Evolutionary conservation across 495 filamentous ascomycete genomes (phyloP), one percentile per base, ranked within the genome.

Genomic region (Aspergillus biplanus): DNA sequence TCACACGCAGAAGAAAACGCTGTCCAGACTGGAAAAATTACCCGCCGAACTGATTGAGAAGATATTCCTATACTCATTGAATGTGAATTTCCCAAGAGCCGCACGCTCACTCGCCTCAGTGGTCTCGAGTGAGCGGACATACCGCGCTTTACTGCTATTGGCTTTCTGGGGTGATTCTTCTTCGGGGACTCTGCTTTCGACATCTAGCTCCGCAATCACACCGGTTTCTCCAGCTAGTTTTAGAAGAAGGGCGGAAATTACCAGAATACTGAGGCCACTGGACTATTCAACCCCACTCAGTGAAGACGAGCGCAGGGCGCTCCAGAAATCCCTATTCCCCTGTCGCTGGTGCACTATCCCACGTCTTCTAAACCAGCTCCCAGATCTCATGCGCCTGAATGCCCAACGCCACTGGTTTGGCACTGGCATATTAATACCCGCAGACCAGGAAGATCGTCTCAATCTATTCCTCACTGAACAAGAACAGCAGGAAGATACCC

Each of bases 41-140:
- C 85, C 84, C 1, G 75, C 77, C 2, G 85, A 87, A 62, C 58
- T 87, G 8, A 70, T 87, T 35, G 79, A 86, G 66, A 68, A 74
- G 54, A 82, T 87, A 37, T 86, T 85, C 52, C 71, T 85, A 15
- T 70, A 81, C 52, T 74, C 79, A 21, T 54, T 82, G 63, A 84
- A 86, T 59, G 46, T 80, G 21, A 78, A 78, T 34, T 67, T 87
- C 6, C 78, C 82, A 7, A 72, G 75, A 16, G 71, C 78, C 5
- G 84, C 82, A 5, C 73, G 72, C 0, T 59, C 64, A 0, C 62
- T 85, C 1, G 70, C 73, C 4, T 65, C 66, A 1, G 76, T 75
- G 1, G 61, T 85, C 27, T 79, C 80, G 0, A 73, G 74, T 33
- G 78, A 82, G 49, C 68, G 74, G 4, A 72, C 80, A 1, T 82